phyloP scores from a whole-genome alignment of 2,329 filamentous ascomycete species.

The Pseudocercospora fijiensis region DNA sequence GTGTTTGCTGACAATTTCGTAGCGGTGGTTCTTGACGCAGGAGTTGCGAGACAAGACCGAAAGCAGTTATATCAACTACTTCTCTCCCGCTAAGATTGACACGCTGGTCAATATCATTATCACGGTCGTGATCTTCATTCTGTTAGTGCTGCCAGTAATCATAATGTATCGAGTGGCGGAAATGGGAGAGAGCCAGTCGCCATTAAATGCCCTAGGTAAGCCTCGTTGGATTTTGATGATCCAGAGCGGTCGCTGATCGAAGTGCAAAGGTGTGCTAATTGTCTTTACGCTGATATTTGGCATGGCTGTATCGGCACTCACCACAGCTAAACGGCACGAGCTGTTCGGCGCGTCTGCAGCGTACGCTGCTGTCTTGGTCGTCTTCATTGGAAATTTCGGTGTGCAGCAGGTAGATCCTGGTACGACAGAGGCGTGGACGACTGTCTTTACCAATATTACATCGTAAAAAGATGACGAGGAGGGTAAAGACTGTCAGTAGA shows the following conservation, averaged over 20 bases:
- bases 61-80: slow-evolving; percentile 39
- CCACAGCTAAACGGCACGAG: slow-evolving; percentile 29
- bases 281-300: slow-evolving; percentile 42
- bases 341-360: slow-evolving; percentile 31
- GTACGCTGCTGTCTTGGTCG: slow-evolving; percentile 32
- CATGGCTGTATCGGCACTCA: slow-evolving; percentile 27
- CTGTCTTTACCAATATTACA: no score
- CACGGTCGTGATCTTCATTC: slow-evolving; percentile 45
- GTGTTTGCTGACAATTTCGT: slow-evolving; percentile 1
- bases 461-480: no score
- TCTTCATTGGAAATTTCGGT: slow-evolving; percentile 31
- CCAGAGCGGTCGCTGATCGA: neutral
- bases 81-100: slow-evolving; percentile 42
- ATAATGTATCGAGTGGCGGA: slow-evolving; percentile 43
- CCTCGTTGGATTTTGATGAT: no score
- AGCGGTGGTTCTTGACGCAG: slow-evolving; percentile 43
- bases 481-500: no score
- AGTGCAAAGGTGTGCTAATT: slow-evolving; percentile 35
- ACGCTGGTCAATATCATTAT: slow-evolving; percentile 45
- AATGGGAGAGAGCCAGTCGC: slow-evolving; percentile 30
- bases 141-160: slow-evolving; percentile 44
- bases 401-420: slow-evolving; percentile 11
- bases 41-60: slow-evolving; percentile 42
- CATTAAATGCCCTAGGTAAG: slow-evolving; percentile 43
- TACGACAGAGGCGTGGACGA: neutral